Evolutionary conservation across 768 basidiomycete species (phyloP), one percentile per base, ranked within the genome.

Genomic region (Mycena vulgaris): DNA sequence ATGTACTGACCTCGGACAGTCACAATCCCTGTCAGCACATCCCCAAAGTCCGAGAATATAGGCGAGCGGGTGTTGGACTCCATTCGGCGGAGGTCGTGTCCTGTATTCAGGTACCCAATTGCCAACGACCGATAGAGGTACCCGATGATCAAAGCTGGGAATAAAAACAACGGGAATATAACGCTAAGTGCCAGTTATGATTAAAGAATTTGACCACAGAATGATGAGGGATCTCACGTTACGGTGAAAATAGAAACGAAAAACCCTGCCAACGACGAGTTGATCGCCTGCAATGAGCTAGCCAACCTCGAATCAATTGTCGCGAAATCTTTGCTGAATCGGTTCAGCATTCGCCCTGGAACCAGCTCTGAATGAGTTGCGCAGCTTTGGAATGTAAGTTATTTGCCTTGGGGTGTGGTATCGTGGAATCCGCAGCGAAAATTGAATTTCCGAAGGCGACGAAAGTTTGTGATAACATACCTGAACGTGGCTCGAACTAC

Each of bases 401-500:
- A 25, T 30, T 35, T 75, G 85, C 93, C 93, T 80, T 93, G 90
- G 1, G 95, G 95, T 0, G 94, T 95, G 0, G 92, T 90, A 76
- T 95, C 73, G 39, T 69, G 68, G 31, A 69, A 51, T 51, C 49
- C 31, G 25, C 10, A 58, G 21, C 67, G 51, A 31, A 21, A 19
- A 28, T 2, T 14, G 7, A 19, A 4, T 7, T 30, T 48, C 25
- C 45, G 35, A n/a, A n/a, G n/a, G n/a, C n/a, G n/a, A n/a, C n/a
- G n/a, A n/a, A n/a, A n/a, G n/a, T n/a, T n/a, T n/a, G n/a, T n/a
- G n/a, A n/a, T 17, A 31, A 92, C 11, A 86, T 93, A 94, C 58
- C 94, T 86, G 85, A 95, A 94, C 3, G 95, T 95, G 13, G 95
- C 93, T 19, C 89, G 86, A 28, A 95, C 90, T 7, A 96, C 92